phyloP scores from a whole-genome alignment of 192 early-diverging fungal species.

The Coemansia sp. region DNA sequence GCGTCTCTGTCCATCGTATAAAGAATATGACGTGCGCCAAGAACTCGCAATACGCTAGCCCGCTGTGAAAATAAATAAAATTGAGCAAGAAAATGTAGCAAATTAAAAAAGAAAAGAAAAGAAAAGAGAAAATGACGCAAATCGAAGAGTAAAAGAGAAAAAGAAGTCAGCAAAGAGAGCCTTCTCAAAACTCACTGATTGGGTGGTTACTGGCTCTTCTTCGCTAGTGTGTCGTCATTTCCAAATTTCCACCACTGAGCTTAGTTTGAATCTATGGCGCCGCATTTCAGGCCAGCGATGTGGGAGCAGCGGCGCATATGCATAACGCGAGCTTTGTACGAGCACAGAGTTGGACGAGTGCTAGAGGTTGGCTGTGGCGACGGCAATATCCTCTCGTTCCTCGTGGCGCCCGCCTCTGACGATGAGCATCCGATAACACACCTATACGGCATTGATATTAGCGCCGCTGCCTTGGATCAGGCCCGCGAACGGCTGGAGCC shows the following conservation, averaged over 20 bases:
- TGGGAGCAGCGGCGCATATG: slow-evolving; percentile 82
- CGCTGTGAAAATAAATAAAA: neutral
- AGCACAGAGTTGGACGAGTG: slow-evolving; percentile 57
- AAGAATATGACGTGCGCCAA: neutral
- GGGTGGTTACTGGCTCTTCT: neutral
- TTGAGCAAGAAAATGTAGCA: neutral
- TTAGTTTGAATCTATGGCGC: slow-evolving; percentile 13
- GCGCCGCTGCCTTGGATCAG: slow-evolving; percentile 31
- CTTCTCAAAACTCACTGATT: neutral
- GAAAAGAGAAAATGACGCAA: neutral
- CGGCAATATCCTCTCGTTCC: slow-evolving; percentile 66
- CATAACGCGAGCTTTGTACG: slow-evolving; percentile 56
- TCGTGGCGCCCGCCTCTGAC: slow-evolving; percentile 55
- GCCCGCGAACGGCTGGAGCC: slow-evolving; percentile 62
- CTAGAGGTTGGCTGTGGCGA: slow-evolving; percentile 90
- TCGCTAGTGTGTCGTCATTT: neutral
- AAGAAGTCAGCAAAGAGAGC: neutral
- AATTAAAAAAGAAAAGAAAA: neutral
- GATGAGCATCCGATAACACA: slow-evolving; percentile 52
- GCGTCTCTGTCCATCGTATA: slow-evolving; percentile 6
- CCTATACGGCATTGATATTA: slow-evolving; percentile 76
- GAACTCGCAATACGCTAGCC: neutral
- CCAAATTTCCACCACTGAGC: neutral
- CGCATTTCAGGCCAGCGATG: slow-evolving; percentile 61
- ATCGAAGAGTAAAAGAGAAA: neutral